Conservation (phyloP, 257 asterid genomes). For the Echites panduratus region DNA sequence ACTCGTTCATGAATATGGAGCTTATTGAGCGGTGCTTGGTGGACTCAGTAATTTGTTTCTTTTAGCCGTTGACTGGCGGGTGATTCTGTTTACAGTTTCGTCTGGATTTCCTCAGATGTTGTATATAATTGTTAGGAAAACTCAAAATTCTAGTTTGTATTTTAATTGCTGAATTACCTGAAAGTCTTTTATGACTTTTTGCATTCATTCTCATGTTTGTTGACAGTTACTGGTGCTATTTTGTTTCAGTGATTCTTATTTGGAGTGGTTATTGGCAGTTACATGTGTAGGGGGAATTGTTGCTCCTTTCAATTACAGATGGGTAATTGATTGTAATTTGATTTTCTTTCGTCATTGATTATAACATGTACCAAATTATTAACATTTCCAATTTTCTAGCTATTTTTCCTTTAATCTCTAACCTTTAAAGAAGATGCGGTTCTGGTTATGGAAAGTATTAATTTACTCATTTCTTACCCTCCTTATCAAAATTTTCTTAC, state of each 20-base stretch:
- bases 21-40: not conserved
- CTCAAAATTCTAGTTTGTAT: not conserved
- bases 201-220: not conserved
- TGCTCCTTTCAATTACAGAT: constrained; percentile 87
- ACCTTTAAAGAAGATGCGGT: not conserved
- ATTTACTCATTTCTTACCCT: no score
- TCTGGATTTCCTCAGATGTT: not conserved
- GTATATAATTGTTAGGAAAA: no score
- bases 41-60: not conserved
- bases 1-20: not conserved
- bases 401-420: not conserved
- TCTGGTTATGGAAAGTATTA: not conserved
- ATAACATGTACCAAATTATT: not conserved
- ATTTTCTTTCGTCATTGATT: not conserved
- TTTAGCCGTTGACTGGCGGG: not conserved
- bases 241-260: constrained; percentile 56
- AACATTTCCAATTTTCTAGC: not conserved
- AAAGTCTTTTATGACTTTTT: not conserved
- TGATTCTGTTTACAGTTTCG: not conserved
- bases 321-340: constrained; percentile 42
- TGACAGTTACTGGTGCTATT: constrained; percentile 6
- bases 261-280: constrained; percentile 92
- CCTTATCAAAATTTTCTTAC: not conserved
- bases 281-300: constrained; percentile 80
- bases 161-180: not conserved